Percentiles rank a stretch among this genome's conserved stretches.
Conservation (phyloP, 176 grass and related monocot species). For the Lolium rigidum region DNA sequence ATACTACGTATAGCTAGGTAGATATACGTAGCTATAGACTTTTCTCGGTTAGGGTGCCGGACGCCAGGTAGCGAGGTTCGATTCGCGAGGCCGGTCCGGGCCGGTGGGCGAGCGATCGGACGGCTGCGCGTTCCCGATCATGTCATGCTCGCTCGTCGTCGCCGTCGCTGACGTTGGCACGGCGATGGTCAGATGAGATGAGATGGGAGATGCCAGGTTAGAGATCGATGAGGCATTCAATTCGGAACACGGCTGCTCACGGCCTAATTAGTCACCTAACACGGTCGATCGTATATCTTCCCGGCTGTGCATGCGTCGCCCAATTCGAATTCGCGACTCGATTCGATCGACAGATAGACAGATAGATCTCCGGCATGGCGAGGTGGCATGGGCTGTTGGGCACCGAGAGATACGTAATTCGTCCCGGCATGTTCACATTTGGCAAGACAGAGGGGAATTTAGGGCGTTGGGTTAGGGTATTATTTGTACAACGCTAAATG, state of each 20-base stretch:
- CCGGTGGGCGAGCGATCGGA: background rate
- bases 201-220: background rate
- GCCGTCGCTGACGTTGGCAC: background rate
- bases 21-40: slow-evolving; percentile 22
- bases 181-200: background rate
- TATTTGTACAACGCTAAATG: background rate
- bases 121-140: background rate
- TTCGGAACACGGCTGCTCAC: background rate
- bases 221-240: background rate
- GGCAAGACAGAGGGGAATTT: background rate
- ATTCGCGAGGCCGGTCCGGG: slow-evolving; percentile 24
- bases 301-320: slow-evolving; percentile 9
- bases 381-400: slow-evolving; percentile 28
- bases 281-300: slow-evolving; percentile 32
- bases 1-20: background rate
- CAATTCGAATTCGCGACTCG: slow-evolving; percentile 15
- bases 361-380: background rate
- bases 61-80: slow-evolving; percentile 42
- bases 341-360: background rate
- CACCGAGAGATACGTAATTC: background rate
- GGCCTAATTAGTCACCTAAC: slow-evolving; percentile 43
- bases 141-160: slow-evolving; percentile 40
- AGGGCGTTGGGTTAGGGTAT: background rate
- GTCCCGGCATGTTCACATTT: background rate
- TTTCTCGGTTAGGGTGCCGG: slow-evolving; percentile 51